Conservation (phyloP, 1,139 yeast genomes). For the Yamadazyma songkhlaensis region DNA sequence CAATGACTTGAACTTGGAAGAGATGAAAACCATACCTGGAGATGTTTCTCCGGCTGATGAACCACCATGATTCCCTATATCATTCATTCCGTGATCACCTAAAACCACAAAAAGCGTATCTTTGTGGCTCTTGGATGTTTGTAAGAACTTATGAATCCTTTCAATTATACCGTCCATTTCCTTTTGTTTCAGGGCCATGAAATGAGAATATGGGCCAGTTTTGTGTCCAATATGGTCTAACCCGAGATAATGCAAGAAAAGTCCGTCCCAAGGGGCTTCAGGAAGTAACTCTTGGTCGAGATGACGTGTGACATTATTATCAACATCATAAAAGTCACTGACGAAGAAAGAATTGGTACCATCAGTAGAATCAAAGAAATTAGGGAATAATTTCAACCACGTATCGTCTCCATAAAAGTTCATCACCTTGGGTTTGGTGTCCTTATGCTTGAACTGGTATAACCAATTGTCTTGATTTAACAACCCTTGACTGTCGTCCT, state of each 20-base stretch:
- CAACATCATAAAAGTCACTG: conserved; percentile 92
- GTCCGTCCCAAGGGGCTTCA: conserved; percentile 66
- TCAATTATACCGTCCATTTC: conserved; percentile 79
- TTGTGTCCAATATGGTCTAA: conserved; percentile 97
- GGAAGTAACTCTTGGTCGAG: conserved; percentile 51
- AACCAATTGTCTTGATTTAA: conserved; percentile 86
- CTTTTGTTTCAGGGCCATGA: conserved; percentile 75
- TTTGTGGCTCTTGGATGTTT: conserved; percentile 18
- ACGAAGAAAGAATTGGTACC: conserved; percentile 96
- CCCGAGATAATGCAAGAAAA: conserved; percentile 88
- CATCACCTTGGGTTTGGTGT: conserved; percentile 31
- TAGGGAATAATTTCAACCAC: conserved; percentile 86
- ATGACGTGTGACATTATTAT: conserved; percentile 88
- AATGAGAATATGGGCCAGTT: conserved; percentile 81
- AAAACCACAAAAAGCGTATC: conserved; percentile 71
- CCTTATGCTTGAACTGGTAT: conserved; percentile 54
- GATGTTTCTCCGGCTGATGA: conserved; percentile 90
- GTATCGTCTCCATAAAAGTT: conserved; percentile 97
- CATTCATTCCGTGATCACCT: conserved; percentile 98
- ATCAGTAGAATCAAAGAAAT: conserved; percentile 59
- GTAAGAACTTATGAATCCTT: conserved; percentile 46
- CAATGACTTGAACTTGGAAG: conserved; percentile 50
- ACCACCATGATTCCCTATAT: conserved; percentile 94
- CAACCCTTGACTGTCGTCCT: conserved; percentile 72
- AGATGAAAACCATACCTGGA: conserved; percentile 70